These are phyloP conservation scores for Barbarea vulgaris DNA, from an alignment of 345 rosid genomes.

Conservation along the genomic window DNA sequence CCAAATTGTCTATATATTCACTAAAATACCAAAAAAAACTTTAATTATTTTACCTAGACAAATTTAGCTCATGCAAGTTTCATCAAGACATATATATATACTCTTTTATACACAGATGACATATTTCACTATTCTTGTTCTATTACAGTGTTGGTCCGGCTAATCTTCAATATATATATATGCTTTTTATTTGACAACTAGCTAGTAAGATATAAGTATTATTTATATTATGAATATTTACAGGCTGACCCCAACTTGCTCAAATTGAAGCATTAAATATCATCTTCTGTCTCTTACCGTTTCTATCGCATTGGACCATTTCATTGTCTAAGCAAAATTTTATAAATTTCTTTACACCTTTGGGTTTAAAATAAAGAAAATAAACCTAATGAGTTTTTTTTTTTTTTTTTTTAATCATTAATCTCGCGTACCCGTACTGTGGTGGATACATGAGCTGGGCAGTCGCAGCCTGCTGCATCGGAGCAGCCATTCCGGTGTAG, in stretches of 20 bases:
- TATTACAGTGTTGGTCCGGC: slow-evolving; percentile 14
- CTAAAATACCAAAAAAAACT: slow-evolving; percentile 10
- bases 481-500: slow-evolving; percentile 53
- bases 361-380: slow-evolving; percentile 14
- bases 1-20: slow-evolving; percentile 25
- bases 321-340: slow-evolving; percentile 28
- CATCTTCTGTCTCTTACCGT: slow-evolving; percentile 42
- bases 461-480: slow-evolving; percentile 47
- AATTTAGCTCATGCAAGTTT: slow-evolving; percentile 21
- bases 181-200: slow-evolving; percentile 29
- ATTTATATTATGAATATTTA: slow-evolving; percentile 24
- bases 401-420: neutral
- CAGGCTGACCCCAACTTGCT: slow-evolving; percentile 47
- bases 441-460: slow-evolving; percentile 48
- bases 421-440: slow-evolving; percentile 34
- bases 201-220: slow-evolving; percentile 18
- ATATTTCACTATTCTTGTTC: slow-evolving; percentile 26
- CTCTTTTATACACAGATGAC: slow-evolving; percentile 1
- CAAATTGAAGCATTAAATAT: slow-evolving; percentile 43
- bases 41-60: neutral
- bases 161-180: slow-evolving; percentile 1
- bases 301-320: slow-evolving; percentile 39
- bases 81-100: neutral
- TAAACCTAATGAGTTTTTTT: neutral
- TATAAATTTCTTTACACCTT: slow-evolving; percentile 19